phyloP scores from a whole-genome alignment of 345 rosid species.

The Geranium rotundifolium region DNA sequence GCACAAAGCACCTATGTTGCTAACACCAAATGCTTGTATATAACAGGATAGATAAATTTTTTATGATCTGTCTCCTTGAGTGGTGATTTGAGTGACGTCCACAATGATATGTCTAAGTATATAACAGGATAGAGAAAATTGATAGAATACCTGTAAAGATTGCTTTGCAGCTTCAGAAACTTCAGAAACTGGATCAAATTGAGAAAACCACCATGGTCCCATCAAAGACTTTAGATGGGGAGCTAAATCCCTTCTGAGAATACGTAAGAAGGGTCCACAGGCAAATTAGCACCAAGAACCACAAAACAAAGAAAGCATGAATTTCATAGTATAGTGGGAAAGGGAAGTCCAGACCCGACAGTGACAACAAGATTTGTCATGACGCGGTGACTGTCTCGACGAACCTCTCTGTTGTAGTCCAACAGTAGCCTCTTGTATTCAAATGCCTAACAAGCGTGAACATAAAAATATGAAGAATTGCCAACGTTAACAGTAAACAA shows the following conservation, averaged over 20 bases:
- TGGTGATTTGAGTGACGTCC: too few relatives aligned
- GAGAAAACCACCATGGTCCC: conserved; percentile 99
- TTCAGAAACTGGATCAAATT: conserved; percentile 77
- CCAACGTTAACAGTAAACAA: too few relatives aligned
- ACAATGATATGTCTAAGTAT: too few relatives aligned
- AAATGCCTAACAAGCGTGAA: conserved; percentile 42
- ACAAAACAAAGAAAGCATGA: not conserved
- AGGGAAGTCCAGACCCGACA: conserved; percentile 52
- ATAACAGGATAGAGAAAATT: not conserved
- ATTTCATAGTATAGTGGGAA: not conserved
- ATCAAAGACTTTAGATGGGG: conserved; percentile 74
- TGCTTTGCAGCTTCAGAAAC: conserved; percentile 80
- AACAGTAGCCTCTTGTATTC: conserved; percentile 80
- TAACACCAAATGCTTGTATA: too few relatives aligned
- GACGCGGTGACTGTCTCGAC: conserved; percentile 78
- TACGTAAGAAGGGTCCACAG: conserved; percentile 13
- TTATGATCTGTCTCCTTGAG: too few relatives aligned
- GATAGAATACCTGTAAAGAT: conserved; percentile 62
- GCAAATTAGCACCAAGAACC: conserved; percentile 3
- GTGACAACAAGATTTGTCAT: conserved; percentile 65
- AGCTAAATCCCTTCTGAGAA: conserved; percentile 77
- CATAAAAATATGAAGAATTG: conserved; percentile 2
- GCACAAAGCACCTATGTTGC: too few relatives aligned
- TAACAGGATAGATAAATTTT: too few relatives aligned
- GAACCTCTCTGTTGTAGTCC: conserved; percentile 92